Evolutionary conservation across 2,329 filamentous ascomycete genomes (phyloP).

Genomic region (Phoma sp.): DNA sequence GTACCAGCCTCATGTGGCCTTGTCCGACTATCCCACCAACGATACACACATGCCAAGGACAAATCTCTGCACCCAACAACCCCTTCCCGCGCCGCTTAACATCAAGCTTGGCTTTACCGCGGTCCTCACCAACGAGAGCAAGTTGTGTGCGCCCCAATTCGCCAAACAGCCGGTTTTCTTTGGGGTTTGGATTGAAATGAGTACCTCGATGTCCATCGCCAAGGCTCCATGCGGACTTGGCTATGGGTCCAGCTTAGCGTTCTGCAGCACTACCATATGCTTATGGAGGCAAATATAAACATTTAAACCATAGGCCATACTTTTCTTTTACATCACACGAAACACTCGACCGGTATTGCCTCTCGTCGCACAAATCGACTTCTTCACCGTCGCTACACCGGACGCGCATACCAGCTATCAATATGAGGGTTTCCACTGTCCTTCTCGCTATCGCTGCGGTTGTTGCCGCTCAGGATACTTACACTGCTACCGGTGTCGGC

Average conservation of each 20-base stretch:
- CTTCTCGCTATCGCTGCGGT: constrained; percentile 22
- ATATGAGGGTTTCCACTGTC: constrained; percentile 30
- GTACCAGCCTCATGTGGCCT: not conserved
- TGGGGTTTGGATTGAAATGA: constrained; percentile 23
- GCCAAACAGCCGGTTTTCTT: constrained; percentile 15
- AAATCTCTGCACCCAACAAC: not conserved
- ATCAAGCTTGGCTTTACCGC: constrained; percentile 2
- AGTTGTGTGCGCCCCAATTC: not conserved
- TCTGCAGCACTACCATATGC: not conserved
- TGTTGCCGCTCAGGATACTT: constrained; percentile 27
- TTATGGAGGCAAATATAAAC: constrained; percentile 21
- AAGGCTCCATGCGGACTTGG: constrained; percentile 36
- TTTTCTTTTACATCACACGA: constrained; percentile 8
- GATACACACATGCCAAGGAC: constrained; percentile 3
- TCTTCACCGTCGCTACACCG: not conserved
- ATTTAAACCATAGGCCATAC: constrained; percentile 2
- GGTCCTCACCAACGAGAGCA: not conserved
- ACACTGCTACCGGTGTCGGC: constrained; percentile 18
- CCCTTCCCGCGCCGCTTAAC: not conserved
- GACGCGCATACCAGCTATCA: not conserved
- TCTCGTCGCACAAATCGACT: not conserved
- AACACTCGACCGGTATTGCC: constrained; percentile 5
- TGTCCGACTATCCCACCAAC: not conserved
- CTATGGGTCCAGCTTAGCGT: constrained; percentile 21
- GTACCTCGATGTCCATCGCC: constrained; percentile 37